These are phyloP conservation scores for Fusarium camptoceras DNA, from an alignment of 2,329 filamentous ascomycete species.

Conservation along the genomic window DNA sequence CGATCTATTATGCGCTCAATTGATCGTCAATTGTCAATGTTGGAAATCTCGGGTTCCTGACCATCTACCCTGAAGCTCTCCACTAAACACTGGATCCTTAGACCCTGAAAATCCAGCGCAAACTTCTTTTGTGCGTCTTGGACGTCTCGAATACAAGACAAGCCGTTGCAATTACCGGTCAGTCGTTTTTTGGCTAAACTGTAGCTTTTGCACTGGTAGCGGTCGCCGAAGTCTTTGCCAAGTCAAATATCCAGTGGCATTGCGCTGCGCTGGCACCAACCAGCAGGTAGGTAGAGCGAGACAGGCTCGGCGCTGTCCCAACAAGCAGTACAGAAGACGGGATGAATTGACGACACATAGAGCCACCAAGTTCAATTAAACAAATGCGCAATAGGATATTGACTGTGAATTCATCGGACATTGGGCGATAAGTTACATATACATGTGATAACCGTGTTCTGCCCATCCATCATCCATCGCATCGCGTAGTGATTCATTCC, in stretches of 20 bases:
- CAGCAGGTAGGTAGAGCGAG: background rate
- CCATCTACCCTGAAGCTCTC: slow-evolving; percentile 15
- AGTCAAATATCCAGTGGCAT: background rate
- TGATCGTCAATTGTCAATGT: background rate
- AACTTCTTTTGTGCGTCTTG: slow-evolving; percentile 4
- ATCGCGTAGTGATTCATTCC: background rate
- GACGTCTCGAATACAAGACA: background rate
- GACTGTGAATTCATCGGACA: background rate
- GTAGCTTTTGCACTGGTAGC: too few species aligned
- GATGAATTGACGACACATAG: background rate
- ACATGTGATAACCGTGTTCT: background rate
- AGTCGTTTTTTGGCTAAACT: too few species aligned
- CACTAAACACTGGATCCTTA: background rate
- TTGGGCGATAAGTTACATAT: slow-evolving; percentile 4
- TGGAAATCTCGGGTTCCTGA: background rate
- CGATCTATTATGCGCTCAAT: background rate
- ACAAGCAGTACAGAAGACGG: background rate
- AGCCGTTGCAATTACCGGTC: background rate
- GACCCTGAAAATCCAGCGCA: slow-evolving; percentile 23
- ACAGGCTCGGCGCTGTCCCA: background rate
- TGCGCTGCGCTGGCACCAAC: background rate
- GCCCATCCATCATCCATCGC: slow-evolving; percentile 16
- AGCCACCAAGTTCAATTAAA: background rate
- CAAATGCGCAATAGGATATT: background rate
- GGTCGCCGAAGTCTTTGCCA: background rate